These are phyloP conservation scores for Trypanosoma avium DNA, from an alignment of 208 protist species.

Conservation along the genomic window DNA sequence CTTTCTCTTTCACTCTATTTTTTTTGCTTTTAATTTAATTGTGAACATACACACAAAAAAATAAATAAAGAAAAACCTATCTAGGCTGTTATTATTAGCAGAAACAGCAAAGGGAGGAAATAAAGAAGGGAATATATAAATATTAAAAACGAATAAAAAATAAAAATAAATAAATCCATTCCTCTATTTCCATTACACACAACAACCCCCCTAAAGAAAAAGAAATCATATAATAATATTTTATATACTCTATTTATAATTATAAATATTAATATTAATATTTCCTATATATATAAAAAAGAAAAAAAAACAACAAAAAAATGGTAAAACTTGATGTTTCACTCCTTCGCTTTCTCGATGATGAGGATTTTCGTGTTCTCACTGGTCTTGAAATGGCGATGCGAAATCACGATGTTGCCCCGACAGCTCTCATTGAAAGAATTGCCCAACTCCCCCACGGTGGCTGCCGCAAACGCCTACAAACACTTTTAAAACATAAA, in stretches of 20 bases:
- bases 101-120: background rate
- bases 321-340: conserved; percentile 91
- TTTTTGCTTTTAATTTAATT: background rate
- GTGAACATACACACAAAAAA: no score
- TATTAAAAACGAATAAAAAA: no score
- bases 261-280: no score
- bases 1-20: background rate
- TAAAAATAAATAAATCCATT: no score
- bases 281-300: no score
- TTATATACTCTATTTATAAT: no score
- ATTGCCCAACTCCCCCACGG: conserved; percentile 95
- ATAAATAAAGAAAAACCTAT: no score
- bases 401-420: conserved; percentile 99
- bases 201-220: no score
- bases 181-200: background rate
- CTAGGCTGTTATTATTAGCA: no score
- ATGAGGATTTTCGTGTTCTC: conserved; percentile 91
- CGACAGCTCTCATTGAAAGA: conserved; percentile 91
- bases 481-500: conserved; percentile 91
- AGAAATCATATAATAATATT: no score
- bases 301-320: no score
- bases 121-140: no score
- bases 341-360: conserved; percentile 86
- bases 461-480: conserved; percentile 90
- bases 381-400: conserved; percentile 97